Conservation (phyloP, 1,284 basidiomycete genomes). For the Pulchroboletus neoregius region DNA sequence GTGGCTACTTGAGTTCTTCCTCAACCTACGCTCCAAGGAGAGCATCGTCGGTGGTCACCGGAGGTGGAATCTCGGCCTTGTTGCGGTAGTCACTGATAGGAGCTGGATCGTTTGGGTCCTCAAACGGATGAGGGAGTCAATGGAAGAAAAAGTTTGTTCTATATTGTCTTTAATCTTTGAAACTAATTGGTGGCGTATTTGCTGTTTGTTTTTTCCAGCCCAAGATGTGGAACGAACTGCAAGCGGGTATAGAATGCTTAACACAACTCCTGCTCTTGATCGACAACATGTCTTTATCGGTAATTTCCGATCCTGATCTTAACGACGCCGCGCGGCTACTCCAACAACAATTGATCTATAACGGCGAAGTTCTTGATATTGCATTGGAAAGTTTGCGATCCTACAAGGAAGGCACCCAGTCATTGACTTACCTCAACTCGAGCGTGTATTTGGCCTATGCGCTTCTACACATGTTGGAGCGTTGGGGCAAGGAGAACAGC, state of each 20-base stretch:
- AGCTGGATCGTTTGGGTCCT: slow-evolving; percentile 86
- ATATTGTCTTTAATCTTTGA: slow-evolving; percentile 2
- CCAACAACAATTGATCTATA: slow-evolving; percentile 89
- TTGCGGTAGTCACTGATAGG: slow-evolving; percentile 83
- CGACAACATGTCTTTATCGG: slow-evolving; percentile 54
- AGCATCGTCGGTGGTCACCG: slow-evolving; percentile 30
- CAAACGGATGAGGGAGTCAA: slow-evolving; percentile 79
- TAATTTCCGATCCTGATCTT: slow-evolving; percentile 48
- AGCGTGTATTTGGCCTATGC: slow-evolving; percentile 80
- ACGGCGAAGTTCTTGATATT: slow-evolving; percentile 87
- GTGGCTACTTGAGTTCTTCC: slow-evolving; percentile 90
- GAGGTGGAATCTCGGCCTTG: slow-evolving; percentile 67
- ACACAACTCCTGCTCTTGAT: slow-evolving; percentile 85
- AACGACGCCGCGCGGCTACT: slow-evolving; percentile 74
- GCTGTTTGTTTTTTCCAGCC: slow-evolving; percentile 49
- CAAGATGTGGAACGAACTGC: slow-evolving; percentile 87
- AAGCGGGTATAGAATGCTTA: slow-evolving; percentile 90
- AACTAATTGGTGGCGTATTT: slow-evolving; percentile 14
- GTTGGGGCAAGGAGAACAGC: slow-evolving; percentile 68
- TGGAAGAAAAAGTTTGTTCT: slow-evolving; percentile 77
- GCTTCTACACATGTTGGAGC: slow-evolving; percentile 82
- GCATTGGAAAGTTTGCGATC: slow-evolving; percentile 69
- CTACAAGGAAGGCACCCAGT: slow-evolving; percentile 74
- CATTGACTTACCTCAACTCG: slow-evolving; percentile 76
- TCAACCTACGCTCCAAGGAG: slow-evolving; percentile 51